Conservation (phyloP, 1,284 basidiomycete genomes). For the Sanghuangporus baumii region DNA sequence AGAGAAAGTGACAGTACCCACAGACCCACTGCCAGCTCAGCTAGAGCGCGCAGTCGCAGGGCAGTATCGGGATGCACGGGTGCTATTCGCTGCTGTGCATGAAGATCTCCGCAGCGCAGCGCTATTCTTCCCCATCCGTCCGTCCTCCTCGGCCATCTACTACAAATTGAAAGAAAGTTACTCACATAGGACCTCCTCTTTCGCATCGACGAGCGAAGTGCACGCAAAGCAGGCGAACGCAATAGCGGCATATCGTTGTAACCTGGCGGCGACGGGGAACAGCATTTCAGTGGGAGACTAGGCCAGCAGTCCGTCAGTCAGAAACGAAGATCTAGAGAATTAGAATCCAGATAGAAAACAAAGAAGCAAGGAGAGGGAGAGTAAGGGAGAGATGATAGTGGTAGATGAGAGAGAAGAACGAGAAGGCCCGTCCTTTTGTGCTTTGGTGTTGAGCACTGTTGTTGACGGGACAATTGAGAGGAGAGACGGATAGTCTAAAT, state of each 20-base stretch:
- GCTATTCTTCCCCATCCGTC: not conserved
- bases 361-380: not conserved
- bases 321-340: not conserved
- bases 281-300: constrained; percentile 5
- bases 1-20: too few species aligned
- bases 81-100: not conserved
- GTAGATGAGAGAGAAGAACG: not conserved
- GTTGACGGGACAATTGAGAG: not conserved
- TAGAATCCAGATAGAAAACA: not conserved
- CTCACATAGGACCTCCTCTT: constrained; percentile 16
- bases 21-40: too few species aligned
- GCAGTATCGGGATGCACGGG: too few species aligned
- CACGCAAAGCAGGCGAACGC: constrained; percentile 3
- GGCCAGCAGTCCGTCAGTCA: not conserved
- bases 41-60: too few species aligned
- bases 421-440: not conserved
- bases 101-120: not conserved
- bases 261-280: constrained; percentile 16
- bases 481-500: not conserved
- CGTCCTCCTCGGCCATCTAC: not conserved
- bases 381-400: not conserved
- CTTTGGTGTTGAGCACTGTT: not conserved
- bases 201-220: not conserved
- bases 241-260: constrained; percentile 9
- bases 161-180: not conserved